Evolutionary conservation across 2,329 filamentous ascomycete species (phyloP), one percentile per base, ranked within the genome.

Genomic region (Nemania bipapillata): DNA sequence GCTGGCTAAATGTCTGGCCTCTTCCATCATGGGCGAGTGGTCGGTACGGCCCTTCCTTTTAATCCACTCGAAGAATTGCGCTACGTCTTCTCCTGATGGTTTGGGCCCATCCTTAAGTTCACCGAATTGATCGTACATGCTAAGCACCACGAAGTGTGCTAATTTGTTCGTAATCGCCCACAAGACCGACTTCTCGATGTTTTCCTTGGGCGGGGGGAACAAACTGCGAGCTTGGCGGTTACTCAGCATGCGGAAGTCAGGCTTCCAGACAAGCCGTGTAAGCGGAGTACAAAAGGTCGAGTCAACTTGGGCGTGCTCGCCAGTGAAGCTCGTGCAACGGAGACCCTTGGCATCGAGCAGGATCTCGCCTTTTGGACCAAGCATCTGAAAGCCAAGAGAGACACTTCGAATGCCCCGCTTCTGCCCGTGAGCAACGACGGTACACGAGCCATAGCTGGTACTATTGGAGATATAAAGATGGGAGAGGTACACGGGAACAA

Each of bases 401-500:
- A 66, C 72, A 12, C 66, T 54, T 4, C 70, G 61, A 12, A 71
- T 58, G 5, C 73, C 71, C 1, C 50, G 67, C 0, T 58, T 24
- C 49, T 68, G 57, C 20, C 68, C 72, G 2, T 45, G 24, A 3
- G 63, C 55, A 24, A 65, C 20, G 30, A 15, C 63, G 15, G 37
- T 54, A 20, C 20, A 28, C 6, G 24, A 50, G 24, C 35, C 24
- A 6, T 49, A 8, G 7, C 49, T 4, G 7, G 22, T 32, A 11
- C 35, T 54, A 6, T 26, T 12, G 15, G 52, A 63, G 2, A 74
- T 20, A 54, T 69, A 69, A n/a, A 75, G 3, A 20, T 68, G 57
- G 6, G 65, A 66, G 3, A 75, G 2, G 17, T 74, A 65, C 4
- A 74, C 63, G 2, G 74, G 74, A 0, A 74, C 66, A 22, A 67